Evolutionary conservation across 805 yeast species (phyloP).

Genomic region (Candida glaebosa): DNA sequence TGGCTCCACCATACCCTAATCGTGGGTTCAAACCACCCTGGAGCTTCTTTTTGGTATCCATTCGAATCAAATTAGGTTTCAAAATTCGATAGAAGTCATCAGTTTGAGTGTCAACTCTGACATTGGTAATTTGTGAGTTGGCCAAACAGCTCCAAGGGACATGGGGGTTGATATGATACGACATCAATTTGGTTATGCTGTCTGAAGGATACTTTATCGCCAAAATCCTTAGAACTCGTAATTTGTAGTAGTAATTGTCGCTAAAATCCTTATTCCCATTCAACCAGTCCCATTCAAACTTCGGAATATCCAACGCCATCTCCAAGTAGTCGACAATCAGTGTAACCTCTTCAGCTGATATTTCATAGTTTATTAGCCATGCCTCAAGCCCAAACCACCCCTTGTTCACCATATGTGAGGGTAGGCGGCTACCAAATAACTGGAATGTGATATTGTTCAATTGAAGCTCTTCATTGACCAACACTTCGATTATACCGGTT

Average conservation of each 20-base stretch:
- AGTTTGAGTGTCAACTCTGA: slow-evolving; percentile 2
- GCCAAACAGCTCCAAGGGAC: slow-evolving; percentile 25
- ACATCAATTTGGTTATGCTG: slow-evolving; percentile 6
- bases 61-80: slow-evolving; percentile 4
- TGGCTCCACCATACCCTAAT: slow-evolving; percentile 20
- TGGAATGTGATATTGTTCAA: background rate
- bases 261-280: background rate
- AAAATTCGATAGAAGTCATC: slow-evolving; percentile 1
- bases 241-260: slow-evolving; percentile 5
- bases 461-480: background rate
- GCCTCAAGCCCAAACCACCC: slow-evolving; percentile 8
- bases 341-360: background rate
- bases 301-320: slow-evolving; percentile 7
- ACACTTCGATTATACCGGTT: background rate
- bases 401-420: slow-evolving; percentile 2
- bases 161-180: slow-evolving; percentile 24
- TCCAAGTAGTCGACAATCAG: background rate
- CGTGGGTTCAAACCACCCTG: slow-evolving; percentile 15
- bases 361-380: background rate
- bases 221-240: slow-evolving; percentile 7
- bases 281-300: slow-evolving; percentile 10
- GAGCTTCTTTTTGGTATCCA: background rate
- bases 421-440: background rate
- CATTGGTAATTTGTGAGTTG: slow-evolving; percentile 10
- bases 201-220: slow-evolving; percentile 2